Conservation (phyloP, 371 early-diverging fungal genomes). For the Homolaphlyctis polyrhiza region DNA sequence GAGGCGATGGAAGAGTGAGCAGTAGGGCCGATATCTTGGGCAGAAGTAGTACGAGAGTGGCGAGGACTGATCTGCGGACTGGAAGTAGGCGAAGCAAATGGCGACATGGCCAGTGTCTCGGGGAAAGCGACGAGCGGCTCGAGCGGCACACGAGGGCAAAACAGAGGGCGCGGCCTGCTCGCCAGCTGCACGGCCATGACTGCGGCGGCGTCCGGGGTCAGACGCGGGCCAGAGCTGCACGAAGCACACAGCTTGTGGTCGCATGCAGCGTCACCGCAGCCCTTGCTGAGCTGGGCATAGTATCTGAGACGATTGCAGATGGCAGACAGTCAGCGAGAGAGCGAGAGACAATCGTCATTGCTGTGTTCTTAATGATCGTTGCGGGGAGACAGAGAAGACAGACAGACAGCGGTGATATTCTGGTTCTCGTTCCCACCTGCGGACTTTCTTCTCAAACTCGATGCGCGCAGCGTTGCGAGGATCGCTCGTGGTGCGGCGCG, state of each 20-base stretch:
- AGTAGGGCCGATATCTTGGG: neutral
- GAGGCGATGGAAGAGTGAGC: too few species aligned
- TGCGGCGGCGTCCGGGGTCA: conserved; percentile 54
- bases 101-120: conserved; percentile 5
- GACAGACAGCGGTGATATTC: too few species aligned
- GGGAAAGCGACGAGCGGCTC: conserved; percentile 26
- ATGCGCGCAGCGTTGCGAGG: conserved; percentile 9
- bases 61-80: conserved; percentile 4
- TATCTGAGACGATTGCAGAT: too few species aligned
- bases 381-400: too few species aligned
- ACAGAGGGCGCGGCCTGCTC: conserved; percentile 41
- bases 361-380: too few species aligned
- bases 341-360: too few species aligned
- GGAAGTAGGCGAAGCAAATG: neutral
- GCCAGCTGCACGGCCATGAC: conserved; percentile 59
- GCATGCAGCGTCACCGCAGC: conserved; percentile 46
- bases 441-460: conserved; percentile 21
- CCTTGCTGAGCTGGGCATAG: conserved; percentile 53
- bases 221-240: conserved; percentile 28
- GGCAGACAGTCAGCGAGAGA: too few species aligned
- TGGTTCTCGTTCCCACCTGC: conserved; percentile 19
- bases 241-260: conserved; percentile 51
- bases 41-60: neutral
- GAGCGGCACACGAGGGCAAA: conserved; percentile 45
- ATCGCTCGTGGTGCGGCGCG: neutral